Conservation (phyloP, 192 early-diverging fungal genomes). For the Coemansia sp. region DNA sequence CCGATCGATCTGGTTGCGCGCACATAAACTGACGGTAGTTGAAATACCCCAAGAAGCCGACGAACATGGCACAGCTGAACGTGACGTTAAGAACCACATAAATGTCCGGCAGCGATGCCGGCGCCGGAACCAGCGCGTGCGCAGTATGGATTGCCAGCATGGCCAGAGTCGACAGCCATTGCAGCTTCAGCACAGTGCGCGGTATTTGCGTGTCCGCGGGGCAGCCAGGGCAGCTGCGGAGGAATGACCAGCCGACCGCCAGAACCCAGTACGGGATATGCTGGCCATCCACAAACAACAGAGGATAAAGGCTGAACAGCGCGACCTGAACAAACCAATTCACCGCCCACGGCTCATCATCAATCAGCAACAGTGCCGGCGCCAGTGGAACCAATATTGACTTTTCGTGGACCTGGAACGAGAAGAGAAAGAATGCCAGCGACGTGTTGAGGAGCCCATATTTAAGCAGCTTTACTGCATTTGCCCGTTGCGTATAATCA, state of each 20-base stretch:
- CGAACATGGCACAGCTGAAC: slow-evolving; percentile 65
- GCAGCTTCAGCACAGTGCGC: slow-evolving; percentile 8
- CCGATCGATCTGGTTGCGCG: slow-evolving; percentile 2
- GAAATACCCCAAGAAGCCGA: slow-evolving; percentile 64
- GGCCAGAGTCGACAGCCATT: slow-evolving; percentile 23
- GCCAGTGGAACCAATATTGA: slow-evolving; percentile 83
- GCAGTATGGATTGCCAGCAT: slow-evolving; percentile 59
- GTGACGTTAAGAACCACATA: slow-evolving; percentile 77
- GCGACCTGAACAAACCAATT: slow-evolving; percentile 74
- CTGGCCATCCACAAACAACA: slow-evolving; percentile 73
- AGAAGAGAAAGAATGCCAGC: slow-evolving; percentile 91
- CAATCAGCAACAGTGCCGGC: slow-evolving; percentile 68
- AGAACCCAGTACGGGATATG: slow-evolving; percentile 67
- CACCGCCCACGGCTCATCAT: slow-evolving; percentile 61
- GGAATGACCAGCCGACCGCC: slow-evolving; percentile 70
- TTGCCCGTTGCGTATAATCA: not conserved
- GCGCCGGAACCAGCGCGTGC: slow-evolving; percentile 60
- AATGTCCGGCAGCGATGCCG: slow-evolving; percentile 71
- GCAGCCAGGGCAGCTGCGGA: slow-evolving; percentile 48
- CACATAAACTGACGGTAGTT: slow-evolving; percentile 59
- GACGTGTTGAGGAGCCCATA: slow-evolving; percentile 72
- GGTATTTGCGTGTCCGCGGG: slow-evolving; percentile 14
- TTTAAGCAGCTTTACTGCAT: slow-evolving; percentile 48
- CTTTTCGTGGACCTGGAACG: slow-evolving; percentile 99
- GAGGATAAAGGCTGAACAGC: slow-evolving; percentile 86